Evolutionary conservation across 768 basidiomycete species (phyloP).

Genomic region (Mrakia blollopis): DNA sequence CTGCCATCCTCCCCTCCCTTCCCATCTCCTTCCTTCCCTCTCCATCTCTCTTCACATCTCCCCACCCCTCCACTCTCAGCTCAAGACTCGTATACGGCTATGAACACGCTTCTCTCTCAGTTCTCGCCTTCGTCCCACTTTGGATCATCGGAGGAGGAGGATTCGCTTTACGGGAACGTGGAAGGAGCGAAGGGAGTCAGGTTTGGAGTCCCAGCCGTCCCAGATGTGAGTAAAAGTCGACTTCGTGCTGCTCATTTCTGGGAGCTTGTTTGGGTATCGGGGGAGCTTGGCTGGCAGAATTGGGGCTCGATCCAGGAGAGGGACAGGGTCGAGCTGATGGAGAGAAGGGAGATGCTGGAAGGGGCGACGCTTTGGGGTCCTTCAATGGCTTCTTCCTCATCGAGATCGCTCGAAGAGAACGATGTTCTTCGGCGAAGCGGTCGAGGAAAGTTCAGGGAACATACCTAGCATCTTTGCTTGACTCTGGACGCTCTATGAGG

Average conservation of each 20-base stretch:
- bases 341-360: neutral
- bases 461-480: no score
- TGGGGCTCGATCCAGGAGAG: neutral
- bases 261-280: neutral
- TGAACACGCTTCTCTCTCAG: constrained; percentile 23
- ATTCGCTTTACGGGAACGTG: constrained; percentile 28
- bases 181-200: constrained; percentile 30
- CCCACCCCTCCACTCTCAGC: neutral
- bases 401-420: no score
- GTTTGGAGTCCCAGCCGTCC: constrained; percentile 25
- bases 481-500: neutral
- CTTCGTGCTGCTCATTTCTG: neutral
- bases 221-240: constrained; percentile 33
- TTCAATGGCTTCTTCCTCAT: neutral
- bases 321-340: neutral
- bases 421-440: neutral
- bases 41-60: no score
- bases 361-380: neutral
- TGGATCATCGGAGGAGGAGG: neutral
- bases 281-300: neutral
- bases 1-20: neutral
- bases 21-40: neutral
- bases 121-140: constrained; percentile 4
- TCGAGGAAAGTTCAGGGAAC: neutral
- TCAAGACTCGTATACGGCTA: neutral